phyloP scores from a whole-genome alignment of 1,284 basidiomycete species.

The Cryptococcus hybrid region DNA sequence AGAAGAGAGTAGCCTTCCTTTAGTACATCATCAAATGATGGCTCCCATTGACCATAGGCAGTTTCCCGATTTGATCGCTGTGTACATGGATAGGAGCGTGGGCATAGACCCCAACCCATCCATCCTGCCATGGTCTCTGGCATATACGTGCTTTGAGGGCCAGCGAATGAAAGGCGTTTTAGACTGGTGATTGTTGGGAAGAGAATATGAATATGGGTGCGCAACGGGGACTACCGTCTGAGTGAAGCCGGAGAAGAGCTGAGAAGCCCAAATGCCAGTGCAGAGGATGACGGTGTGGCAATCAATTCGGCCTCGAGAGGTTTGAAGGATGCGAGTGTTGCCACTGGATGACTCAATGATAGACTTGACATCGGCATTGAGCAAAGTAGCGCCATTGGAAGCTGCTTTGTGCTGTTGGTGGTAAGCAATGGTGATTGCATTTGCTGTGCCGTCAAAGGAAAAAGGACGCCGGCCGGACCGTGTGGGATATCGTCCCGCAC shows the following conservation, averaged over 20 bases:
- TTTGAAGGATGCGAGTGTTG: slow-evolving; percentile 1
- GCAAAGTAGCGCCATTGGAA: slow-evolving; percentile 10
- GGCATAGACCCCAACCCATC: slow-evolving; percentile 31
- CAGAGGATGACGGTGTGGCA: slow-evolving; percentile 17
- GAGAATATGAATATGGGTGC: slow-evolving; percentile 25
- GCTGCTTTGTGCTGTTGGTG: slow-evolving; percentile 13
- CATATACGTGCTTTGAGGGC: slow-evolving; percentile 25
- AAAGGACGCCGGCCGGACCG: slow-evolving; percentile 4
- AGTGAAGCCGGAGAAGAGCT: slow-evolving; percentile 18
- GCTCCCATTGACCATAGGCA: slow-evolving; percentile 22
- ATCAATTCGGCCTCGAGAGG: slow-evolving; percentile 7
- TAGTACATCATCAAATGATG: slow-evolving; percentile 14
- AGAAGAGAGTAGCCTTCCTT: slow-evolving; percentile 10
- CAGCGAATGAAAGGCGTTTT: slow-evolving; percentile 22
- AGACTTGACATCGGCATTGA: slow-evolving; percentile 11
- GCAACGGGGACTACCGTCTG: slow-evolving; percentile 19
- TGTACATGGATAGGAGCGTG: slow-evolving; percentile 20
- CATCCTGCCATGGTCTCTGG: slow-evolving; percentile 26
- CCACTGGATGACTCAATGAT: not conserved
- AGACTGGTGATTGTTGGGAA: slow-evolving; percentile 1
- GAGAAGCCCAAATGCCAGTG: slow-evolving; percentile 33
- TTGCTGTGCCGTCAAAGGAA: slow-evolving; percentile 24
- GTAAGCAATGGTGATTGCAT: slow-evolving; percentile 12
- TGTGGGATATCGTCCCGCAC: slow-evolving; percentile 5
- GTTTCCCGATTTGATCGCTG: not conserved